Evolutionary conservation across 345 rosid species (phyloP), one percentile per base, ranked within the genome.

Genomic region (Dovyalis caffra): DNA sequence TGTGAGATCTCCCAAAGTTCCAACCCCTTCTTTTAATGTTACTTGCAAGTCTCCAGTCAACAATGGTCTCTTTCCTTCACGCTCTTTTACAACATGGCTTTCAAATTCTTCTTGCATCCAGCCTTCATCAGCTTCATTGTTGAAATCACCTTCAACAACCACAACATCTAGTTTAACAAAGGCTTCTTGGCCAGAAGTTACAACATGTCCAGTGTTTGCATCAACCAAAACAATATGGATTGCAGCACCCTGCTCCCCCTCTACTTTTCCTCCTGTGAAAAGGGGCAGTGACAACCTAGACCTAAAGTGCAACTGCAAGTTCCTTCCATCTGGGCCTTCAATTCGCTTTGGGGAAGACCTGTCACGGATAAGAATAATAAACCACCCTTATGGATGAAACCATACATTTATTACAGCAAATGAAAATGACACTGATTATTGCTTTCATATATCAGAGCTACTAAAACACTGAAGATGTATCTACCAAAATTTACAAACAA

Each of bases 181-280:
- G 70, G 98, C 85, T 83, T 96, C 97, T 68, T 91, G 85, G 67
- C 99, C 99, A 81, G 77, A 81, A 23, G 94, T 89, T 45, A 93
- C 88, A 67, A 86, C 98, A 62, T 81, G 92, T 58, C 87, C 93
- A 76, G 87, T 83, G 82, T 80, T 89, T 29, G 81, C 88, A 80
- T 96, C 98, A 63, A 88, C 73, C 72, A 96, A 79, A 69, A 96
- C 89, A 6, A 86, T 78, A 84, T 96, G 99, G 71, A 96, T 90
- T 11, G 98, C 87, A 73, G 97, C 98, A 82, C 98, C 98, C 77
- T 93, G 98, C 81, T 96, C 99, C 70, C 99, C 99, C 79, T 96
- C 99, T 31, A 93, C 97, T 83, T 87, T 93, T 58, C 99, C 99
- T 69, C 99, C 99, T 0, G 97, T 96, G 86, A 88, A 96, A 68